These are phyloP conservation scores for Aurifilum marmelostoma DNA, from an alignment of 2,329 filamentous ascomycete genomes.

Conservation along the genomic window DNA sequence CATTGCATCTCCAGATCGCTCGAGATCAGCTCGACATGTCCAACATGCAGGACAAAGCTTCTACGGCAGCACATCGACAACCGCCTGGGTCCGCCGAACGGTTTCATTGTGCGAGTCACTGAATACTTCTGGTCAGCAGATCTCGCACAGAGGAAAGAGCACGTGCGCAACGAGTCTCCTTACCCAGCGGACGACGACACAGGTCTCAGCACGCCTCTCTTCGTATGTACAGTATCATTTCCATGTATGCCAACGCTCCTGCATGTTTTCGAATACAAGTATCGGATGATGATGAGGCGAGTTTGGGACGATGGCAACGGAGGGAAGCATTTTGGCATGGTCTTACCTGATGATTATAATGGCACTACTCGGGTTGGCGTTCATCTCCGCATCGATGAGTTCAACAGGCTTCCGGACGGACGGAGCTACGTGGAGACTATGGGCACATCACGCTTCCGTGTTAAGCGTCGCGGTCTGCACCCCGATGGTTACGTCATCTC, in stretches of 20 bases:
- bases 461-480: slow-evolving; percentile 63
- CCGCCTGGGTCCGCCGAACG: slow-evolving; percentile 58
- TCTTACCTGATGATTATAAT: slow-evolving; percentile 66
- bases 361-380: slow-evolving; percentile 58
- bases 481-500: slow-evolving; percentile 77
- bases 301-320: slow-evolving; percentile 62
- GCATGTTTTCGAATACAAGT: slow-evolving; percentile 91
- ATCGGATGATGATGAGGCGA: slow-evolving; percentile 84
- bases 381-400: slow-evolving; percentile 73
- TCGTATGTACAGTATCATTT: slow-evolving; percentile 81
- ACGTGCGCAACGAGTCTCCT: slow-evolving; percentile 60
- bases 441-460: slow-evolving; percentile 76
- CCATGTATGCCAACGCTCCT: slow-evolving; percentile 84
- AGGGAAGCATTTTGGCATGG: slow-evolving; percentile 81
- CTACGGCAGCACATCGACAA: slow-evolving; percentile 49
- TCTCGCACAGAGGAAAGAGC: slow-evolving; percentile 59
- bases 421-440: slow-evolving; percentile 79
- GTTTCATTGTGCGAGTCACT: slow-evolving; percentile 64
- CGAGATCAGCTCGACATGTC: slow-evolving; percentile 69
- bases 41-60: slow-evolving; percentile 74
- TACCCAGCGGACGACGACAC: slow-evolving; percentile 49
- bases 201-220: slow-evolving; percentile 69
- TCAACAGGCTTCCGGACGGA: slow-evolving; percentile 76
- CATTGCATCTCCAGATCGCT: slow-evolving; percentile 76
- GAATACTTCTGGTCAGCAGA: slow-evolving; percentile 71